Conservation (phyloP, 441 rosid species). For the Euphorbia schlechtendalii region DNA sequence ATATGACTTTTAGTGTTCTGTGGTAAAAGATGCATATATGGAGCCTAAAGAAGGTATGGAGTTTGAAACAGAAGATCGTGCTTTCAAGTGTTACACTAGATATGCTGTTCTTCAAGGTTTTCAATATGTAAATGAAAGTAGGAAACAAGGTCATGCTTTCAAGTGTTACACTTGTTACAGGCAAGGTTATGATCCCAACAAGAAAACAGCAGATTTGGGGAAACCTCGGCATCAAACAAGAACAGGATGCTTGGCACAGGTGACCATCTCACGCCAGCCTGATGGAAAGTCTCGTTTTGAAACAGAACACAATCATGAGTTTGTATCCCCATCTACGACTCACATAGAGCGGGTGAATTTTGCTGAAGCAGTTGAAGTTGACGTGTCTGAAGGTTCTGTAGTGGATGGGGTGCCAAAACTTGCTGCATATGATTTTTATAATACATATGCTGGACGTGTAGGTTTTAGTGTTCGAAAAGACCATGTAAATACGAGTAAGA, state of each 20-base stretch:
- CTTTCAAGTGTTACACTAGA: conserved; percentile 25
- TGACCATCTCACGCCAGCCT: conserved; percentile 31
- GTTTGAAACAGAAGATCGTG: conserved; percentile 32
- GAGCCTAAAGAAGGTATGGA: conserved; percentile 27
- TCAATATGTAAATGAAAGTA: conserved; percentile 31
- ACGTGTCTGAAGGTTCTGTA: conserved; percentile 18
- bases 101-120: conserved; percentile 33
- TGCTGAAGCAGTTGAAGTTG: conserved; percentile 32
- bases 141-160: conserved; percentile 25
- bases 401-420: conserved; percentile 27
- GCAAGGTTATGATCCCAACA: conserved; percentile 28
- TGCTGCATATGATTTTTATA: conserved; percentile 16
- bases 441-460: conserved; percentile 8
- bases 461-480: conserved; percentile 16
- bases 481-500: conserved; percentile 12
- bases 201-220: conserved; percentile 18
- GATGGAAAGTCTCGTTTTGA: conserved; percentile 31
- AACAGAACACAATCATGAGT: conserved; percentile 29
- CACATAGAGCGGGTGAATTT: conserved; percentile 24
- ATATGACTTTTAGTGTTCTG: neutral
- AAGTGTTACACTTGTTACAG: conserved; percentile 32
- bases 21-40: conserved; percentile 16
- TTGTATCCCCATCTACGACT: conserved; percentile 21
- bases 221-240: conserved; percentile 28
- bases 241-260: conserved; percentile 36